Conservation (phyloP, 345 rosid species). For the Eucalyptus tenuipes region DNA sequence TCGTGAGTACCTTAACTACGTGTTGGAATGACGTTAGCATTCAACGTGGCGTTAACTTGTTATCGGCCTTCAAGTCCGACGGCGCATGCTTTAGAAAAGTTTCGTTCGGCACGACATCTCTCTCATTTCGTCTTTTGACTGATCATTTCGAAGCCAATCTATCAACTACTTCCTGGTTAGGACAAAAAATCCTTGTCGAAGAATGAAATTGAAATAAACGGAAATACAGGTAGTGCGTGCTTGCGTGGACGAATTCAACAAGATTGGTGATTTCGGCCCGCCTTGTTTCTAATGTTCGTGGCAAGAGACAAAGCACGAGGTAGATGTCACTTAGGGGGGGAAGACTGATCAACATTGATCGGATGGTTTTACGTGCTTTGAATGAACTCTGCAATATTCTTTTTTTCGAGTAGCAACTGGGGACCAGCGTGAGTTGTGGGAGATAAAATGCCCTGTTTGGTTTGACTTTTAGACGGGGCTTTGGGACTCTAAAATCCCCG, state of each 20-base stretch:
- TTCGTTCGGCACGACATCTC: not conserved
- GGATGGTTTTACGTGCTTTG: not conserved
- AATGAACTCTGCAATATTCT: not conserved
- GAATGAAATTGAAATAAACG: not conserved
- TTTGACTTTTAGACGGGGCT: no score
- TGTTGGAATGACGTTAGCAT: not conserved
- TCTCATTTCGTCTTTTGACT: not conserved
- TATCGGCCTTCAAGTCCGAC: not conserved
- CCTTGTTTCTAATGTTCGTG: not conserved
- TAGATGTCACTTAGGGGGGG: not conserved
- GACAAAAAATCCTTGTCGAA: not conserved
- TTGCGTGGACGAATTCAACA: not conserved
- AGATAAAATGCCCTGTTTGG: no score
- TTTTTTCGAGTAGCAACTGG: not conserved
- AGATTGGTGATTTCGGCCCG: not conserved
- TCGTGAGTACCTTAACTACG: not conserved
- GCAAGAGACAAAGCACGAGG: not conserved
- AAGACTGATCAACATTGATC: not conserved
- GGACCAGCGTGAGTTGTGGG: not conserved
- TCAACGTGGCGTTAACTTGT: not conserved
- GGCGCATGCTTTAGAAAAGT: not conserved
- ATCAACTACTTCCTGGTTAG: not conserved
- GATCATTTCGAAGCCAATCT: not conserved
- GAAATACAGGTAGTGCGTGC: not conserved
- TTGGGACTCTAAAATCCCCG: no score